phyloP scores from a whole-genome alignment of 1,139 yeast species.

The Kodamaea sp. region DNA sequence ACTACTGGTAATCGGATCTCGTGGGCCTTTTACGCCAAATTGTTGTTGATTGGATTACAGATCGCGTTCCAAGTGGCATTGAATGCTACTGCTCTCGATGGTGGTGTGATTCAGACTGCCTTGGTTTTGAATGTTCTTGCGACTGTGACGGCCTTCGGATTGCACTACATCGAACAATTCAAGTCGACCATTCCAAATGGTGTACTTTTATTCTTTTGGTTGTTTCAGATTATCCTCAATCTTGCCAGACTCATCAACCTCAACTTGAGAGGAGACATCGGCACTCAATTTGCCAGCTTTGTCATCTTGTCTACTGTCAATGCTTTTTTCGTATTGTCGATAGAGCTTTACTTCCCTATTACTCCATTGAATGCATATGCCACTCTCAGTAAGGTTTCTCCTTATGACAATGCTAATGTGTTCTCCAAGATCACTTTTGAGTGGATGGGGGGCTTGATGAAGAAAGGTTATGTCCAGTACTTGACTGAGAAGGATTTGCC shows the following conservation, averaged over 20 bases:
- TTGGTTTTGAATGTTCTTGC: slow-evolving; percentile 41
- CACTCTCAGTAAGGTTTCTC: slow-evolving; percentile 45
- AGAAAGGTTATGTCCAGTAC: slow-evolving; percentile 72
- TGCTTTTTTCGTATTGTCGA: slow-evolving; percentile 49
- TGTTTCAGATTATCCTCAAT: slow-evolving; percentile 50
- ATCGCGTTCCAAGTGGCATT: slow-evolving; percentile 32
- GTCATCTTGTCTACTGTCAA: slow-evolving; percentile 51
- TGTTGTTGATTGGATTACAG: slow-evolving; percentile 44
- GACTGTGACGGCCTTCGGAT: slow-evolving; percentile 49
- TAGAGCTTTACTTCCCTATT: slow-evolving; percentile 56
- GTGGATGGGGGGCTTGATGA: slow-evolving; percentile 95
- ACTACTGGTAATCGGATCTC: slow-evolving; percentile 36
- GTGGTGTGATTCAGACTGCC: slow-evolving; percentile 48
- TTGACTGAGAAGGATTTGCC: slow-evolving; percentile 82
- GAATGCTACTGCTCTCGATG: slow-evolving; percentile 24
- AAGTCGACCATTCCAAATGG: slow-evolving; percentile 69
- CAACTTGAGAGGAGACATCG: slow-evolving; percentile 45
- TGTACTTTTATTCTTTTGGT: slow-evolving; percentile 75
- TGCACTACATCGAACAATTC: slow-evolving; percentile 74
- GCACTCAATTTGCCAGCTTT: slow-evolving; percentile 40
- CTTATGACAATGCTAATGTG: slow-evolving; percentile 80
- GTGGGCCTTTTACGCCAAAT: slow-evolving; percentile 46
- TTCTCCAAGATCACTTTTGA: slow-evolving; percentile 78
- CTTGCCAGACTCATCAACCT: slow-evolving; percentile 44
- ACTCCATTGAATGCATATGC: slow-evolving; percentile 41